A percentile compares a stretch with the other conserved stretches of the same genome.
These are phyloP conservation scores for Peronospora farinosa DNA, from an alignment of 352 stramenopile species.

Conservation along the genomic window DNA sequence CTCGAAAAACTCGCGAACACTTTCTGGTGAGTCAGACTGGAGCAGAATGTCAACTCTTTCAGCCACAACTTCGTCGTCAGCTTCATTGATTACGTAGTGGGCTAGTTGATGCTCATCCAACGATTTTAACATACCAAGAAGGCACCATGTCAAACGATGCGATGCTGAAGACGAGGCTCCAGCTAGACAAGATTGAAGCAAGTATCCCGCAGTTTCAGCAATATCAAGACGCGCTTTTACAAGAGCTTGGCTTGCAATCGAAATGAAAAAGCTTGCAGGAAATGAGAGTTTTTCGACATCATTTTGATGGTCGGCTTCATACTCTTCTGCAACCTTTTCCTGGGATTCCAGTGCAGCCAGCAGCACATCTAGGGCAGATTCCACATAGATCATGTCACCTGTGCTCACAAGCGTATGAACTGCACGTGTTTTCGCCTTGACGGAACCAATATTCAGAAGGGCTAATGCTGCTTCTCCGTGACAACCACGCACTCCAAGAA, in stretches of 20 bases:
- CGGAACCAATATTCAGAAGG: slow-evolving; percentile 23
- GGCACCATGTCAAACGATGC: slow-evolving; percentile 18
- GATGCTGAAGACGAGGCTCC: slow-evolving; percentile 2
- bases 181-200: slow-evolving; percentile 16
- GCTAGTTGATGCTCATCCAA: slow-evolving; percentile 12
- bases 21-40: slow-evolving; percentile 3
- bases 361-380: slow-evolving; percentile 32
- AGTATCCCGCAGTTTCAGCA: slow-evolving; percentile 27
- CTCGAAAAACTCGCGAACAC: slow-evolving; percentile 20
- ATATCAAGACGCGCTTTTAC: slow-evolving; percentile 16
- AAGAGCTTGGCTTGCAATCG: slow-evolving; percentile 31
- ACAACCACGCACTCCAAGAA: slow-evolving; percentile 30
- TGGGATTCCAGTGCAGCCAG: neutral
- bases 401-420: slow-evolving; percentile 32
- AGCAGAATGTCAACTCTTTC: slow-evolving; percentile 4
- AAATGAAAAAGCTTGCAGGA: slow-evolving; percentile 36
- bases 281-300: slow-evolving; percentile 19
- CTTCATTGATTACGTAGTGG: neutral
- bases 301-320: neutral
- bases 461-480: slow-evolving; percentile 31
- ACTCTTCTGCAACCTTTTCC: neutral
- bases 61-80: neutral
- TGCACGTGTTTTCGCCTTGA: slow-evolving; percentile 20
- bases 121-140: slow-evolving; percentile 22
- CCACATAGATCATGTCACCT: slow-evolving; percentile 23